phyloP scores from a whole-genome alignment of 257 asterid species.

The Forsythia viridissima region DNA sequence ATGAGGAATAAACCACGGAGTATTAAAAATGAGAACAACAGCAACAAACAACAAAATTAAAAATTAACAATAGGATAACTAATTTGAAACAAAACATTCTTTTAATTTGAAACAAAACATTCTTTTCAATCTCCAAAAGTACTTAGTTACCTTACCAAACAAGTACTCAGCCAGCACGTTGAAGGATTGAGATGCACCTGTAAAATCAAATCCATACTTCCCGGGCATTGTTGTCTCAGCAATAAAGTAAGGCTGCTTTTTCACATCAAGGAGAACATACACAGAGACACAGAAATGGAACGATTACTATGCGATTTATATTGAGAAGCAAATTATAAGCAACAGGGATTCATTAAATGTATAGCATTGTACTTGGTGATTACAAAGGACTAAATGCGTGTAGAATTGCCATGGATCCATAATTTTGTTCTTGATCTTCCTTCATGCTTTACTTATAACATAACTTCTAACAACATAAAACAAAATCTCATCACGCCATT shows the following conservation, averaged over 20 bases:
- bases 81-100: not conserved
- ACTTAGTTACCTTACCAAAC: constrained; percentile 90
- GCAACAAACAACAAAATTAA: not conserved
- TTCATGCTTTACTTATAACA: not conserved
- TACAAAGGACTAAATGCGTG: not conserved
- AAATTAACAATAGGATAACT: not conserved
- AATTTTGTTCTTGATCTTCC: not conserved
- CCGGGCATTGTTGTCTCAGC: constrained; percentile 96
- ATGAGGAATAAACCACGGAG: not conserved
- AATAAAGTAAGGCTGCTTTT: constrained; percentile 60
- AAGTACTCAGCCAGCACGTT: constrained; percentile 78
- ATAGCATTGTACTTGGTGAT: not conserved
- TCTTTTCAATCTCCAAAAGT: constrained; percentile 6
- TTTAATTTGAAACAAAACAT: not conserved
- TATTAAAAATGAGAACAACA: constrained; percentile 15
- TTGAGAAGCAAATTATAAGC: constrained; percentile 4
- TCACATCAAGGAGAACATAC: constrained; percentile 13
- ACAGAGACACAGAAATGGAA: constrained; percentile 17
- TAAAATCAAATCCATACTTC: constrained; percentile 69
- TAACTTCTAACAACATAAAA: not conserved
- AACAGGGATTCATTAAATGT: not conserved
- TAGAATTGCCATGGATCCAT: not conserved
- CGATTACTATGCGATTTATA: not conserved
- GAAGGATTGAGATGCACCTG: constrained; percentile 80
- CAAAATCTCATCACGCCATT: not conserved